These are phyloP conservation scores for Fusarium goolgardi DNA, from an alignment of 2,329 filamentous ascomycete genomes.

Conservation along the genomic window DNA sequence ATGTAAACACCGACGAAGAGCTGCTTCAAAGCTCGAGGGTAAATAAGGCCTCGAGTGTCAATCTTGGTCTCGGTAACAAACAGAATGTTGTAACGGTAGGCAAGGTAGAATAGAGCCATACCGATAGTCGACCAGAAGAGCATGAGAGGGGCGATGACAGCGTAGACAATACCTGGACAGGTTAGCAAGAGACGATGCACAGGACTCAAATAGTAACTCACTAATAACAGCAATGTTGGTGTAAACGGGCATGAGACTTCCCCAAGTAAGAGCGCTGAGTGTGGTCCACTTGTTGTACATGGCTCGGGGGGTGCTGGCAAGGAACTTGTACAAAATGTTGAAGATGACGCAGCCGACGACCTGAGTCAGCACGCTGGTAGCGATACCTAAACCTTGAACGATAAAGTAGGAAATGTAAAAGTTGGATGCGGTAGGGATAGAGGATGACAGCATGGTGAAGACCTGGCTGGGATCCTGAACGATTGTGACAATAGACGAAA, in stretches of 20 bases:
- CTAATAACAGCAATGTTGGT: constrained; percentile 80
- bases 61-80: constrained; percentile 83
- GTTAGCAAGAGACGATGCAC: constrained; percentile 34
- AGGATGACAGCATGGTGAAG: constrained; percentile 73
- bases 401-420: constrained; percentile 95
- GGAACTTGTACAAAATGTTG: constrained; percentile 73
- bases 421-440: constrained; percentile 86
- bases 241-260: constrained; percentile 78
- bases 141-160: constrained; percentile 85
- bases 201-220: constrained; percentile 44
- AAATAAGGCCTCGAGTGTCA: constrained; percentile 90
- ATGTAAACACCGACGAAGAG: constrained; percentile 85
- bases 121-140: constrained; percentile 83
- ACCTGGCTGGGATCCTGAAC: constrained; percentile 69
- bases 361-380: constrained; percentile 78
- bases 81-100: constrained; percentile 87
- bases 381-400: constrained; percentile 82
- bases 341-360: constrained; percentile 74
- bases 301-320: constrained; percentile 81
- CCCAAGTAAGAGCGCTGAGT: constrained; percentile 78
- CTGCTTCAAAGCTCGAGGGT: constrained; percentile 89
- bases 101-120: constrained; percentile 82
- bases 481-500: constrained; percentile 73
- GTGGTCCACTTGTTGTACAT: constrained; percentile 79
- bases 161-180: constrained; percentile 73